A percentile compares a stretch with the other conserved stretches of the same genome.
Evolutionary conservation across 371 early-diverging fungal species (phyloP).

Genomic region (Mycotypha africana): DNA sequence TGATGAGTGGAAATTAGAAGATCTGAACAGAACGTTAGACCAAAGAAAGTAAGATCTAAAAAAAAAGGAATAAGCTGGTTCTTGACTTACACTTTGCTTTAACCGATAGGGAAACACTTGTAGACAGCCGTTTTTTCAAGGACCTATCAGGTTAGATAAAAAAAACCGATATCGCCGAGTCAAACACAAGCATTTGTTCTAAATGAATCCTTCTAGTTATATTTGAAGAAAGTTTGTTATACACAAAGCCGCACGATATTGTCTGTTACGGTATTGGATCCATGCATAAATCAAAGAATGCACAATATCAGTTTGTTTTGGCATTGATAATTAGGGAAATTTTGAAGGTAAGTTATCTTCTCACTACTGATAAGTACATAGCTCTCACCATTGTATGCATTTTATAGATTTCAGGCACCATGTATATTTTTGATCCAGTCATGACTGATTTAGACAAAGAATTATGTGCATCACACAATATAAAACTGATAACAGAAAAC

Average conservation of each 20-base stretch:
- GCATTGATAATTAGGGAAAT: slow-evolving; percentile 42
- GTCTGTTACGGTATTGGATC: slow-evolving; percentile 67
- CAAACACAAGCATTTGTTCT: not conserved
- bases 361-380: too few relatives aligned
- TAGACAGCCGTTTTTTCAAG: slow-evolving; percentile 30
- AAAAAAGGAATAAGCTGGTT: not conserved
- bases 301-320: slow-evolving; percentile 57
- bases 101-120: slow-evolving; percentile 24
- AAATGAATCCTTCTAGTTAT: slow-evolving; percentile 4
- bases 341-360: slow-evolving; percentile 34
- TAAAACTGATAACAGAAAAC: slow-evolving; percentile 36
- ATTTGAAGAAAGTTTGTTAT: slow-evolving; percentile 18
- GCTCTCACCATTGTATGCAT: too few relatives aligned
- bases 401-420: slow-evolving; percentile 34
- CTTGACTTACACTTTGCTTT: too few relatives aligned
- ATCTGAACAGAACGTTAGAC: slow-evolving; percentile 17
- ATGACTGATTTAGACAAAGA: slow-evolving; percentile 54
- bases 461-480: slow-evolving; percentile 27
- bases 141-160: slow-evolving; percentile 15
- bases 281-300: slow-evolving; percentile 46
- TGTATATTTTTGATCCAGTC: slow-evolving; percentile 61
- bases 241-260: slow-evolving; percentile 29
- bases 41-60: slow-evolving; percentile 22
- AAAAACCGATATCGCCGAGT: too few relatives aligned
- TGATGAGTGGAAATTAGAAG: slow-evolving; percentile 27